phyloP scores from a whole-genome alignment of 2,329 filamentous ascomycete genomes.

The Trichoderma afroharzianum region DNA sequence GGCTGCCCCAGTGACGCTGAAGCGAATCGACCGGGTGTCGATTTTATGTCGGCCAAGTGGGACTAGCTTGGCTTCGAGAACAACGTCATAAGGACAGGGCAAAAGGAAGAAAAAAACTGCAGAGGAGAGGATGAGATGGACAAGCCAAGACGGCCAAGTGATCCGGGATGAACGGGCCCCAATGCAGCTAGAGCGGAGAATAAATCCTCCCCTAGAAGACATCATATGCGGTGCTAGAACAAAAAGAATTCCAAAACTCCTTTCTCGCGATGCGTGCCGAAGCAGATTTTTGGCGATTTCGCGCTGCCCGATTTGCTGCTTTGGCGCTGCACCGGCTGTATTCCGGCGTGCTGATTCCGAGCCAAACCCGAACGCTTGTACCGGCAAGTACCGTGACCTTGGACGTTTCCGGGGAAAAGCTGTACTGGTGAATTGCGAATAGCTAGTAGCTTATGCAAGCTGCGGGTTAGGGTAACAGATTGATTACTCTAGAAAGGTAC shows the following conservation, averaged over 20 bases:
- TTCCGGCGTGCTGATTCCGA: not conserved
- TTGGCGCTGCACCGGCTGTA: not conserved
- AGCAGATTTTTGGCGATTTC: not conserved
- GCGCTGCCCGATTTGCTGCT: not conserved
- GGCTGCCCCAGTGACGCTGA: not conserved
- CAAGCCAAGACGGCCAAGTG: not conserved
- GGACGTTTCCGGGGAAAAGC: not conserved
- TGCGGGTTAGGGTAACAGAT: not conserved
- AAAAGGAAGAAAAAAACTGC: not conserved
- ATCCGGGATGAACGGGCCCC: not conserved
- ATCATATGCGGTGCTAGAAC: not conserved
- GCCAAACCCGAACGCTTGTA: not conserved
- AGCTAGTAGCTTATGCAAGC: not conserved
- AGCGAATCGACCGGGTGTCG: not conserved
- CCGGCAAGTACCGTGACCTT: not conserved
- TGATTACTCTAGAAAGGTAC: not conserved
- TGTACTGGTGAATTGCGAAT: not conserved
- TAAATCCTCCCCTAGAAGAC: not conserved
- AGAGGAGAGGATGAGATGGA: not conserved
- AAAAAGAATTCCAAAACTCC: not conserved
- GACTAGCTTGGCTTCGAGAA: not conserved
- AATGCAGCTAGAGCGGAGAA: not conserved
- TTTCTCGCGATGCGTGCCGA: not conserved
- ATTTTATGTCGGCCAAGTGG: not conserved
- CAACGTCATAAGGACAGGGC: not conserved